Conservation (phyloP, 495 filamentous ascomycete genomes). For the Penicillium simplicissimum region DNA sequence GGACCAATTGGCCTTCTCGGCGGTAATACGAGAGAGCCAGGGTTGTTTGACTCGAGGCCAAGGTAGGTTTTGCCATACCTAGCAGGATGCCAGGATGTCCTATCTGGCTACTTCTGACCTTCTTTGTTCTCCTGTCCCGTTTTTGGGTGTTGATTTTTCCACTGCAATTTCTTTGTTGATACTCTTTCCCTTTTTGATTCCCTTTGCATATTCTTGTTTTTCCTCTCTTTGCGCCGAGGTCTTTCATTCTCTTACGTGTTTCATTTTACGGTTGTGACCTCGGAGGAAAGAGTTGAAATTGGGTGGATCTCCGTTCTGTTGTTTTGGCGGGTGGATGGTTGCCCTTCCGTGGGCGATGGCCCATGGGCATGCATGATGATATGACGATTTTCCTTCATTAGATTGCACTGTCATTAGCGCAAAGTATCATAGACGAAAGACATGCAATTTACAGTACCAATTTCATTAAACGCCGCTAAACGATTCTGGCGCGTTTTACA, state of each 20-base stretch:
- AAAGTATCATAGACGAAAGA: not conserved
- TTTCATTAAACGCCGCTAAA: not conserved
- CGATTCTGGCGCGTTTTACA: not conserved
- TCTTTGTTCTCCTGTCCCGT: not conserved
- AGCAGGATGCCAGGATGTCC: not conserved
- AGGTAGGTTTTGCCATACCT: not conserved
- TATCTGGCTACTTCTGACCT: not conserved
- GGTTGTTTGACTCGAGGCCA: not conserved
- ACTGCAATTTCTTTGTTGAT: not conserved
- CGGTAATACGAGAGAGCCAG: not conserved
- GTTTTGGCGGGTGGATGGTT: not conserved
- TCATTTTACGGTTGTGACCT: not conserved
- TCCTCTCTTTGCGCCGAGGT: not conserved
- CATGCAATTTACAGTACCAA: not conserved
- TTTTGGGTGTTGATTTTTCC: not conserved
- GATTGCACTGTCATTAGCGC: not conserved
- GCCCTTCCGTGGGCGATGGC: not conserved
- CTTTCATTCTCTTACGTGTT: not conserved
- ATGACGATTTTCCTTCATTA: not conserved
- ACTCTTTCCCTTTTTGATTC: not conserved
- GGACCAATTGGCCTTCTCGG: not conserved
- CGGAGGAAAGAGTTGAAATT: slow-evolving; percentile 3
- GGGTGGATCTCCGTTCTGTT: not conserved
- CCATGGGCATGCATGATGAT: not conserved
- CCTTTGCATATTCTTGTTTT: not conserved